These are phyloP conservation scores for Paracoccidioides lutzii DNA, from an alignment of 2,329 filamentous ascomycete species.

Conservation along the genomic window DNA sequence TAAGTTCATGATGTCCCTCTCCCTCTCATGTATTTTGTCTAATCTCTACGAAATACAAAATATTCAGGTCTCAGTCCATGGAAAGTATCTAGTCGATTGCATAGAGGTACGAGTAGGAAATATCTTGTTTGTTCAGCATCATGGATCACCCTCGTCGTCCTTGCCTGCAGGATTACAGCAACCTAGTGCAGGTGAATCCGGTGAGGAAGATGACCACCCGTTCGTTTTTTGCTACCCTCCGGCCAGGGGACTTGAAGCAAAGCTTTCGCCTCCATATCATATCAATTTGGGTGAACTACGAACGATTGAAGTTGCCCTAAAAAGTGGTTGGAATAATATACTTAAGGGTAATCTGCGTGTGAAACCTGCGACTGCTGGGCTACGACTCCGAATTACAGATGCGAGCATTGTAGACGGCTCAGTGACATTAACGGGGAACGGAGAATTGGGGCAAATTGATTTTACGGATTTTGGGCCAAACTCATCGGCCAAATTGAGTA, in stretches of 20 bases:
- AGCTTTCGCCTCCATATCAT: conserved; percentile 51
- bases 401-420: conserved; percentile 32
- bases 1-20: conserved; percentile 20
- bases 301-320: conserved; percentile 59
- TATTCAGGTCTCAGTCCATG: conserved; percentile 37
- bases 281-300: conserved; percentile 71
- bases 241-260: conserved; percentile 53
- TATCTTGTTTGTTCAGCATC: conserved; percentile 25
- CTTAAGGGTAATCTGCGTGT: conserved; percentile 37
- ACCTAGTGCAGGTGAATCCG: conserved; percentile 15
- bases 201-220: conserved; percentile 39
- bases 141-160: conserved; percentile 15
- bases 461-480: conserved; percentile 23
- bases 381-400: conserved; percentile 44
- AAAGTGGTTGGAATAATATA: conserved; percentile 60
- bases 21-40: conserved; percentile 1
- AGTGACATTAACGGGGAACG: conserved; percentile 29
- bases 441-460: conserved; percentile 34
- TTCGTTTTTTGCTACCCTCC: conserved; percentile 63
- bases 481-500: conserved; percentile 34
- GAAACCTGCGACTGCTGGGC: conserved; percentile 47
- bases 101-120: conserved; percentile 44
- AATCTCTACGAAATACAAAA: neutral
- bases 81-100: conserved; percentile 62
- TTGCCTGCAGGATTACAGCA: conserved; percentile 27